A percentile compares a stretch with the other conserved stretches of the same genome.
Conservation (phyloP, 2,329 filamentous ascomycete species). For the Sclerotinia nivalis region DNA sequence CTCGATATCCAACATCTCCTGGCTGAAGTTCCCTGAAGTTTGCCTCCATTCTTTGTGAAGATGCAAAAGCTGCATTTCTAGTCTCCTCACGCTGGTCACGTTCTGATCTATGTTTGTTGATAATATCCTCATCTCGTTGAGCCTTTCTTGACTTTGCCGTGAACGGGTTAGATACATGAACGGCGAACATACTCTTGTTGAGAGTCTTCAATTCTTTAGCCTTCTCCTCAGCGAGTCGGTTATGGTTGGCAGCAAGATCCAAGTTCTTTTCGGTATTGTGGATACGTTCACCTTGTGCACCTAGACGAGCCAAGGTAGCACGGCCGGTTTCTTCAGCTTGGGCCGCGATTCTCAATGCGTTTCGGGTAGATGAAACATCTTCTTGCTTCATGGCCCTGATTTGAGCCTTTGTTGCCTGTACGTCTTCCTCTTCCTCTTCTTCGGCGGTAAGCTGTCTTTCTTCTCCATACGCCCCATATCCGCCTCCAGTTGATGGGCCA, state of each 20-base stretch:
- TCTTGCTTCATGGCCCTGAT: constrained; percentile 76
- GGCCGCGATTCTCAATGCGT: constrained; percentile 66
- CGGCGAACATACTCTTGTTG: constrained; percentile 88
- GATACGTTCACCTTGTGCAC: constrained; percentile 76
- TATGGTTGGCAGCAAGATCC: constrained; percentile 75
- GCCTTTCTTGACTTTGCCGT: constrained; percentile 66
- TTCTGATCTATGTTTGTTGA: constrained; percentile 68
- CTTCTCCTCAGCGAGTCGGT: constrained; percentile 74
- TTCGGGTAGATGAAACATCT: constrained; percentile 70
- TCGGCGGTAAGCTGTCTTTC: constrained; percentile 80
- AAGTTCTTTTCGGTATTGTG: constrained; percentile 82
- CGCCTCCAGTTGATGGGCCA: constrained; percentile 26
- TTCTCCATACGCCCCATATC: constrained; percentile 60
- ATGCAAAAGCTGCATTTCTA: constrained; percentile 53
- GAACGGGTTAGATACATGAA: constrained; percentile 77
- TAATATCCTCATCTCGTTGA: constrained; percentile 65
- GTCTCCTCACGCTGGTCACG: constrained; percentile 65
- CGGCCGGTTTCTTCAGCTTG: constrained; percentile 71
- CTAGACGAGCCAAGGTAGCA: constrained; percentile 70
- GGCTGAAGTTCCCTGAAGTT: constrained; percentile 49
- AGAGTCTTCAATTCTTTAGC: constrained; percentile 80
- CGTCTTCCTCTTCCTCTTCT: constrained; percentile 69
- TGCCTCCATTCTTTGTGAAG: constrained; percentile 56
- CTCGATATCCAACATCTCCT: constrained; percentile 38
- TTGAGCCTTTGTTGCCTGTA: constrained; percentile 71